These are phyloP conservation scores for Pichia exigua DNA, from an alignment of 805 yeast genomes.

Conservation along the genomic window DNA sequence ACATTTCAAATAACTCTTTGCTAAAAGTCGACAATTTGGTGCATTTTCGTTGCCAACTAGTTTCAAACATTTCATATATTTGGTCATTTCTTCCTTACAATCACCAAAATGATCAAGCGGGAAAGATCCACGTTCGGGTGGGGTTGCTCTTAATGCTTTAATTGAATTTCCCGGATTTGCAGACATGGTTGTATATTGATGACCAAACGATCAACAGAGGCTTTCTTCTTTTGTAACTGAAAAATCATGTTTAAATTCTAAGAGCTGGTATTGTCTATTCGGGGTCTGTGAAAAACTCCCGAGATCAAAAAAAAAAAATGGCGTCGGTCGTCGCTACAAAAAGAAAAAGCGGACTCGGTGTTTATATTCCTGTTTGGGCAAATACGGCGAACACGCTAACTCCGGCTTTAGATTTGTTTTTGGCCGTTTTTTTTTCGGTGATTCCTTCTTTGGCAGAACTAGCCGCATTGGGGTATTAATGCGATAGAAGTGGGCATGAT, in stretches of 20 bases:
- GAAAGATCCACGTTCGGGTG: slow-evolving; percentile 95
- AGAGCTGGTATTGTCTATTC: too few relatives aligned
- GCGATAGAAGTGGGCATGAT: neutral
- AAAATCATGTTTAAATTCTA: neutral
- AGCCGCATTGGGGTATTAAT: neutral
- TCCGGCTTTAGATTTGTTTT: neutral
- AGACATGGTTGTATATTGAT: slow-evolving; percentile 19
- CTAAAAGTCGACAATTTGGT: slow-evolving; percentile 80
- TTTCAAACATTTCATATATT: slow-evolving; percentile 72
- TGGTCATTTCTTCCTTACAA: slow-evolving; percentile 66
- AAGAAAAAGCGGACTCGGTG: neutral
- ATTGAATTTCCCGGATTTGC: slow-evolving; percentile 42
- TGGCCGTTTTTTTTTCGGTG: too few relatives aligned
- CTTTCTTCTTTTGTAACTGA: neutral
- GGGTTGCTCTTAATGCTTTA: slow-evolving; percentile 63
- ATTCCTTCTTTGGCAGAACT: neutral
- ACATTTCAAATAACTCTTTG: slow-evolving; percentile 75
- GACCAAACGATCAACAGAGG: neutral
- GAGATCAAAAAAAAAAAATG: neutral
- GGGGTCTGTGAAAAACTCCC: neutral
- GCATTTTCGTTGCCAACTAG: slow-evolving; percentile 77
- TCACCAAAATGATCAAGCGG: slow-evolving; percentile 88
- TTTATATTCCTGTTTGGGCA: neutral
- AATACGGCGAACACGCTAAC: neutral
- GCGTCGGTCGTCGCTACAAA: neutral